Percentiles rank a stretch among this genome's conserved stretches.
Evolutionary conservation across 2,329 filamentous ascomycete species (phyloP).

Genomic region (Alternaria alternata): DNA sequence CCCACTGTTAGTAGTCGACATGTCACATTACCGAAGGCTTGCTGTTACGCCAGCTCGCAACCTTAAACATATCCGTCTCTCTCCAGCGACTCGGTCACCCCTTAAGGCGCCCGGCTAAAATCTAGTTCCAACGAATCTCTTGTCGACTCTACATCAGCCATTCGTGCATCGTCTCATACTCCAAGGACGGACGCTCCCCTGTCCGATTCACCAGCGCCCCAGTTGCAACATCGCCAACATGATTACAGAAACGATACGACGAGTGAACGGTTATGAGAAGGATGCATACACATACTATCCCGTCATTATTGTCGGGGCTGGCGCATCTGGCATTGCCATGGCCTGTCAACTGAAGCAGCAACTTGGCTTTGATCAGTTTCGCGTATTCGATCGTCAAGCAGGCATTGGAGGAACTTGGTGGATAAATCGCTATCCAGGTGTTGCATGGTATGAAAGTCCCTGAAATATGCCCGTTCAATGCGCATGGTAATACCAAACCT

Average conservation of each 20-base stretch:
- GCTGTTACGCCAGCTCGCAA: not conserved
- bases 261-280: constrained; percentile 49
- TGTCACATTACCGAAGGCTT: not conserved
- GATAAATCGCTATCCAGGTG: constrained; percentile 66
- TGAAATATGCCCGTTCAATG: not conserved
- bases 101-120: not conserved
- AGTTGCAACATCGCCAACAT: constrained; percentile 21
- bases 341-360: constrained; percentile 66
- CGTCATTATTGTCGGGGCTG: constrained; percentile 67
- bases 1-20: not conserved
- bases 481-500: not conserved
- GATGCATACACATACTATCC: constrained; percentile 56
- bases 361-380: constrained; percentile 66
- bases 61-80: not conserved
- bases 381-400: constrained; percentile 66
- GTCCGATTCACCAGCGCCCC: not conserved
- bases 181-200: not conserved
- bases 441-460: constrained; percentile 39
- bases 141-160: not conserved
- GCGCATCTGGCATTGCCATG: constrained; percentile 69
- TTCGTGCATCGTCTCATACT: not conserved
- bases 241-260: constrained; percentile 46
- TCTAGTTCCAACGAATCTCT: not conserved
- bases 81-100: not conserved
- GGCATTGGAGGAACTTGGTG: constrained; percentile 71